A percentile compares a stretch with the other conserved stretches of the same genome.
These are phyloP conservation scores for Arbutus unedo DNA, from an alignment of 148 eudicot genomes.

Conservation along the genomic window DNA sequence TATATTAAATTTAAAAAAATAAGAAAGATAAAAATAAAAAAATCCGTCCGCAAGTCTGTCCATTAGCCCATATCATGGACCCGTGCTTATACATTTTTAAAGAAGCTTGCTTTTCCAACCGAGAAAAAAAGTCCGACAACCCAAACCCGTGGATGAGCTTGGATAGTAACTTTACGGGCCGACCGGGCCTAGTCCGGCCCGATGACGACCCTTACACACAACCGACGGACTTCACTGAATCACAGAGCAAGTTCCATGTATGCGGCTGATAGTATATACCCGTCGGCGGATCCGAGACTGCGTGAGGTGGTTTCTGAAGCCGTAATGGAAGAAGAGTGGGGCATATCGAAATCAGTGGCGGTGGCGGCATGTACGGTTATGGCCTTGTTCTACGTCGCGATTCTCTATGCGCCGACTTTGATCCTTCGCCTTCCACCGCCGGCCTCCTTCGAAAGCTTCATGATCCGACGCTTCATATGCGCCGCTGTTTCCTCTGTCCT, in stretches of 20 bases:
- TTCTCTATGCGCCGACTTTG: slow-evolving; percentile 67
- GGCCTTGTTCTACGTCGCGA: slow-evolving; percentile 70
- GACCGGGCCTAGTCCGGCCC: too few species aligned
- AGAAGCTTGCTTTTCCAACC: too few species aligned
- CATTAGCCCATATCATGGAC: too few species aligned
- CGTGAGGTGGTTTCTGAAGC: background rate
- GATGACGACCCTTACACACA: too few species aligned
- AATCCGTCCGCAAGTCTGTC: too few species aligned
- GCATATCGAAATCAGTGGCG: slow-evolving; percentile 43
- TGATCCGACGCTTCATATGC: slow-evolving; percentile 79
- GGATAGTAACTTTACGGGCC: too few species aligned
- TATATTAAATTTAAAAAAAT: too few species aligned
- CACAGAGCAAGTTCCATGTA: background rate
- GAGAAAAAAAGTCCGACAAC: too few species aligned
- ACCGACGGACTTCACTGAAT: background rate
- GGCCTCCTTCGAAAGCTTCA: slow-evolving; percentile 43
- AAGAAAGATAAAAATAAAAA: too few species aligned
- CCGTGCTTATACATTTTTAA: too few species aligned
- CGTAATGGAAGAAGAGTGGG: slow-evolving; percentile 11
- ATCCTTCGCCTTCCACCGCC: slow-evolving; percentile 75
- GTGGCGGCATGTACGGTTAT: slow-evolving; percentile 55
- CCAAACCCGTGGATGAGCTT: too few species aligned
- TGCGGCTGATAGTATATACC: background rate
- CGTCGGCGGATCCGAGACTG: background rate
- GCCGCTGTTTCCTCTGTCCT: slow-evolving; percentile 59